Base-by-base conservation (phyloP, 805 yeast species). In the Phaffomyces opuntiae region DNA sequence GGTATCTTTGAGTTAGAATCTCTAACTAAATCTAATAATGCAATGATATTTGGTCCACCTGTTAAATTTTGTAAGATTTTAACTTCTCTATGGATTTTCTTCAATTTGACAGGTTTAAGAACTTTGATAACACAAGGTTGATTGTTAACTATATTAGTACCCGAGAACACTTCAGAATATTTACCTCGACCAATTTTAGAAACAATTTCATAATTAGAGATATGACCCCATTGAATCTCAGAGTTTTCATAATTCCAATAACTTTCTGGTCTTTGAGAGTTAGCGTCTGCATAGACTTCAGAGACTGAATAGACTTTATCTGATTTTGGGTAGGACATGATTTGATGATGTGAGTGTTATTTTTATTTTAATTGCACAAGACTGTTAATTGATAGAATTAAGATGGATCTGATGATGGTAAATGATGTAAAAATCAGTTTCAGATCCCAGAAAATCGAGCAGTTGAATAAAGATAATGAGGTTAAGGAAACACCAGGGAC, bases 121-220 rank as follows among this genome's bases (percentile, higher is more conserved):
- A 88, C 95, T 63, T 90, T 90, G 53, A 90, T 86, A 38, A 90
- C 91, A 57, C 93, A 84, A 38, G 73, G 72, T 47, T 71, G 74
- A 44, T 78, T 80, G 51, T 77, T 77, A 45, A 77, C 70, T 42
- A 86, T 69, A 60, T 86, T 83, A 38, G 82, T 74, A 27, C 96
- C 96, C 61, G 81, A 84, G 62, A 90, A 90, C 29, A 90, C 97
- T 64, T 90, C 97, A n/a, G 95, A 83, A 66, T 89, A 90, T 68
- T 87, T 90, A 25, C 97, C 97, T 47, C 96, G 76, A 13, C 97
- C 97, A 17, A 90, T 83, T 65, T 89, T 87, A 51, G 75, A 74
- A 44, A 85, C 77, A 49, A 90, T 84, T 63, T 90, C 97, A 61
- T 83, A 84, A 57, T 78, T 67, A 43, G 67, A 65, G 43, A 63